These are phyloP conservation scores for Penicillium roqueforti DNA, from an alignment of 495 filamentous ascomycete species.

Conservation along the genomic window DNA sequence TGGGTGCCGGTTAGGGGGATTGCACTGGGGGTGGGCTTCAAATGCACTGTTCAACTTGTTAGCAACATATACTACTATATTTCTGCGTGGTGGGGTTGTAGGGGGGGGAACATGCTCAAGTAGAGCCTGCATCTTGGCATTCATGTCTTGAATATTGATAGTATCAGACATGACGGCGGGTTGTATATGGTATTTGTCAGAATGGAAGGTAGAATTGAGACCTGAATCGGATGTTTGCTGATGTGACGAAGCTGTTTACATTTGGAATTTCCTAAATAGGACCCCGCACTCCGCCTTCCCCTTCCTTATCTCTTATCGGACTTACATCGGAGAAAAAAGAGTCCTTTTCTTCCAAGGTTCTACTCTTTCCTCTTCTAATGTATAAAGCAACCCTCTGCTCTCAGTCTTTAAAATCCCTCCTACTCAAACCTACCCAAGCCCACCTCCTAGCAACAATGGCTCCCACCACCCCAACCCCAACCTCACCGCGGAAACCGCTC, in stretches of 20 bases:
- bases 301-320: not conserved
- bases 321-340: constrained; percentile 2
- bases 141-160: constrained; percentile 16
- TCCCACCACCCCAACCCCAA: constrained; percentile 12
- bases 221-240: not conserved
- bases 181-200: not conserved
- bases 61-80: not conserved
- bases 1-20: constrained; percentile 27
- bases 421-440: not conserved
- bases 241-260: not conserved
- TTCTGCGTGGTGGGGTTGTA: not conserved
- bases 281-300: too few relatives aligned
- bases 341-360: not conserved
- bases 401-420: not conserved
- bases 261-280: too few relatives aligned
- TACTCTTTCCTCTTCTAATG: not conserved
- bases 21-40: constrained; percentile 31
- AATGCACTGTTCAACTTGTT: constrained; percentile 20
- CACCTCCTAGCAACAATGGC: constrained; percentile 15
- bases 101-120: constrained; percentile 24
- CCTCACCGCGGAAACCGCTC: constrained; percentile 33
- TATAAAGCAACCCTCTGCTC: not conserved
- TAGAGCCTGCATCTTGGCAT: constrained; percentile 25
- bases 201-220: not conserved
- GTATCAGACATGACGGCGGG: not conserved